Evolutionary conservation across 2,329 filamentous ascomycete species (phyloP), one percentile per base, ranked within the genome.

Genomic region (Aspergillus hiratsukae): DNA sequence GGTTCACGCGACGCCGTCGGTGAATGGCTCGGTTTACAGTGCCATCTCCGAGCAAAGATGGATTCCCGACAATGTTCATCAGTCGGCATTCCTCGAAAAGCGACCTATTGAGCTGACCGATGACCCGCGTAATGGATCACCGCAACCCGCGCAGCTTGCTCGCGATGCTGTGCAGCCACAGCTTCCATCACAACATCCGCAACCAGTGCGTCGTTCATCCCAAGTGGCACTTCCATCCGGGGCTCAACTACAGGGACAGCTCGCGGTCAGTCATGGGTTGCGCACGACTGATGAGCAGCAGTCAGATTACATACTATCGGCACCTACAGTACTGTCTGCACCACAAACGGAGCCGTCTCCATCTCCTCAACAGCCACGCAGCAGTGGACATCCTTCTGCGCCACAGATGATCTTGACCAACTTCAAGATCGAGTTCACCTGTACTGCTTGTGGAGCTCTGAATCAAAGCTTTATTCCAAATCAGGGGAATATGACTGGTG

Each of bases 381-480:
- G 61, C n/a, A 55, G 51, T 53, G 64, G 67, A 21, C 69, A 71
- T 51, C 57, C 64, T 43, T 58, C 60, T 9, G 62, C 65, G 17
- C 57, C 71, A 9, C 70, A 72, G 45, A 59, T 72, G 48, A 61
- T 71, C 29, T 61, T 74, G 5, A 69, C 71, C 9, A 71, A 73
- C 43, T 73, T 75, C 55, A 75, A 74, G 56, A 72, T 75, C 43
- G 72, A 75, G 48, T 75, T 75, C 27, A 71, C 71, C 6, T 75
- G 72, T 51, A 72, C 69, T 6, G 67, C 70, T 1, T 75, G 72
- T 48, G 72, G 72, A 25, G 65, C 69, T 37, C 51, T 73, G 35
- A 75, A 75, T 49, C 71, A 75, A 52, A 70, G 71, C 57, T 74
- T 74, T 53, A 69, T 74, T 25, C 69, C 69, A 31, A 72, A 73